Evolutionary conservation across 2,329 filamentous ascomycete genomes (phyloP), one percentile per base, ranked within the genome.

Genomic region (Sporothrix pseudoabietina): DNA sequence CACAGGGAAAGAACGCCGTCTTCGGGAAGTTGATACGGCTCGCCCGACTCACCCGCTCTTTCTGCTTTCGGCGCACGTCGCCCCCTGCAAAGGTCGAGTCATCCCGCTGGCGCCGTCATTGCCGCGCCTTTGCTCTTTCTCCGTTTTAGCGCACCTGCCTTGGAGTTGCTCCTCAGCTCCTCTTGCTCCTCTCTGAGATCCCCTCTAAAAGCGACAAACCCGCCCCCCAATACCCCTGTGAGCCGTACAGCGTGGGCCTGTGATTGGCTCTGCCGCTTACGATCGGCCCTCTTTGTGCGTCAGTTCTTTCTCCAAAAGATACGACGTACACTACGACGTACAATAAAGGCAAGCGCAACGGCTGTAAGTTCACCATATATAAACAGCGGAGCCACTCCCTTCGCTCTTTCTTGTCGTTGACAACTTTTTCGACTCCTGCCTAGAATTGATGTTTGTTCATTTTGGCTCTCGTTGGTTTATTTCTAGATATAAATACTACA

Each of bases 201-300:
- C 16, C 47, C 47, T 52, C 14, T 19, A 35, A 44, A 44, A 44
- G 41, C 1, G 35, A 35, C 35, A 35, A 35, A 44, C 7, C 41
- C 41, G 41, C 41, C 12, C 26, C 16, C 47, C 66, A 69, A 52
- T 69, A 30, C 30, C 30, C 66, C 47, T 39, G 66, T 47, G 16
- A 16, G 26, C 44, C 57, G 57, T 30, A 12, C 35, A 19, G 57
- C 70, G 44, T 41, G 32, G 55, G 41, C 14, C 55, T 71, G 39
- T 65, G 41, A 71, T 71, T 71, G 70, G 70, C 70, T 41, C 41
- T 54, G 41, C 70, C 70, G 70, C 70, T 71, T 71, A 65, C 70
- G 70, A 61, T 55, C 57, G 47, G 57, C 61, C 44, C 41, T 49
- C 44, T 65, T 55, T 61, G 22, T 69, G 30, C 35, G 35, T 44